Conservation (phyloP, 1,284 basidiomycete genomes). For the Ustilago sp. region DNA sequence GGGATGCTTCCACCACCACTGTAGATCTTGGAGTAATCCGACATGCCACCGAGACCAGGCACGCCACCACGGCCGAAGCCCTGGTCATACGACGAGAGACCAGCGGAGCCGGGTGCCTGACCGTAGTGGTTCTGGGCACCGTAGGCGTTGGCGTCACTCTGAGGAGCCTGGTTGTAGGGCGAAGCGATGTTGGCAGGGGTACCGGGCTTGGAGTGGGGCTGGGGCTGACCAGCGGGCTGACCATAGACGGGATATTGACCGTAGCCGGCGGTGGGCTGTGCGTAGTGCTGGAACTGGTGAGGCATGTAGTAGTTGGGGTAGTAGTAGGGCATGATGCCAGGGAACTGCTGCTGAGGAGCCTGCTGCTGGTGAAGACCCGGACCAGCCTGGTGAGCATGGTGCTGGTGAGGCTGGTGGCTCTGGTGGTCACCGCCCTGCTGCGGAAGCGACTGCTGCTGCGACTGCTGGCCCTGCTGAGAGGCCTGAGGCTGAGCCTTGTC, state of each 20-base stretch:
- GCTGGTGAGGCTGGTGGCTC: slow-evolving; percentile 48
- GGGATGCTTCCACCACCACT: slow-evolving; percentile 54
- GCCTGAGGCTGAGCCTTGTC: slow-evolving; percentile 49
- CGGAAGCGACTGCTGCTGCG: slow-evolving; percentile 48
- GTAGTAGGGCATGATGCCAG: slow-evolving; percentile 69
- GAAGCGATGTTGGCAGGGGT: slow-evolving; percentile 62
- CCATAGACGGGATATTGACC: slow-evolving; percentile 69
- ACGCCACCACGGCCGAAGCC: slow-evolving; percentile 59
- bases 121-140: slow-evolving; percentile 61
- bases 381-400: slow-evolving; percentile 48
- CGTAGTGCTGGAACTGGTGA: slow-evolving; percentile 70
- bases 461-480: slow-evolving; percentile 46
- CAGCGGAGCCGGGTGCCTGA: slow-evolving; percentile 47
- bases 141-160: slow-evolving; percentile 51
- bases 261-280: slow-evolving; percentile 66
- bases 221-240: slow-evolving; percentile 58
- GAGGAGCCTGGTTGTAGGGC: slow-evolving; percentile 59
- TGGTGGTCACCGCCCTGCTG: slow-evolving; percentile 40
- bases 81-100: slow-evolving; percentile 61
- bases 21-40: slow-evolving; percentile 67
- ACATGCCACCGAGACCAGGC: slow-evolving; percentile 49
- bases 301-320: slow-evolving; percentile 70
- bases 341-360: slow-evolving; percentile 64
- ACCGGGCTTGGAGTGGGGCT: slow-evolving; percentile 64
- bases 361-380: slow-evolving; percentile 58